phyloP scores from a whole-genome alignment of 805 yeast genomes.

The Pichia sporocuriosa region DNA sequence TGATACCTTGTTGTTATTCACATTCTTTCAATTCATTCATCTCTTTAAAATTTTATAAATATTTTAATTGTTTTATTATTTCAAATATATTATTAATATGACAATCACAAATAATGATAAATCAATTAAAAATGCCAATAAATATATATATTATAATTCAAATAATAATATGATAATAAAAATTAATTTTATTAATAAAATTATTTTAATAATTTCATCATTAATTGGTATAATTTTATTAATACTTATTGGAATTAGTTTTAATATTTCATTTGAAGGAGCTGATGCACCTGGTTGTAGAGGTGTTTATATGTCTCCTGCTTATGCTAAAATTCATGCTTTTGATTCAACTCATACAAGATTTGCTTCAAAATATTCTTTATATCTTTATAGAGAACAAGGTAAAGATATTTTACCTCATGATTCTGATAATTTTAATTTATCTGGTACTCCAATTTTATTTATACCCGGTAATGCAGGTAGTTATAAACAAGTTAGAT shows the following conservation, averaged over 20 bases:
- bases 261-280: constrained; percentile 30
- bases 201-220: constrained; percentile 2
- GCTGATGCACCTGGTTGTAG: constrained; percentile 51
- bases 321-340: constrained; percentile 67
- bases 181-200: not conserved
- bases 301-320: constrained; percentile 73
- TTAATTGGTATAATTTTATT: constrained; percentile 22
- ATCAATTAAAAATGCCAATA: not conserved
- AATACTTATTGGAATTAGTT: constrained; percentile 24
- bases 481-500: constrained; percentile 79
- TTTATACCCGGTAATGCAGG: constrained; percentile 99
- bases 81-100: too few species aligned
- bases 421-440: constrained; percentile 22
- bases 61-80: too few species aligned
- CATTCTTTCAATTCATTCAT: too few species aligned
- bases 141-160: not conserved
- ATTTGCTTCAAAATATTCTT: constrained; percentile 75
- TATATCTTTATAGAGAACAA: constrained; percentile 82
- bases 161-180: not conserved
- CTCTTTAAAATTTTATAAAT: too few species aligned
- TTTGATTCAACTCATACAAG: constrained; percentile 66
- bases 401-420: constrained; percentile 54
- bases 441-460: constrained; percentile 77
- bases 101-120: too few species aligned
- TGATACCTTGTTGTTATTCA: too few species aligned